Percentiles rank a stretch among this genome's conserved stretches.
Conservation (phyloP, 2,329 filamentous ascomycete species). For the Sphaceloma murrayae region DNA sequence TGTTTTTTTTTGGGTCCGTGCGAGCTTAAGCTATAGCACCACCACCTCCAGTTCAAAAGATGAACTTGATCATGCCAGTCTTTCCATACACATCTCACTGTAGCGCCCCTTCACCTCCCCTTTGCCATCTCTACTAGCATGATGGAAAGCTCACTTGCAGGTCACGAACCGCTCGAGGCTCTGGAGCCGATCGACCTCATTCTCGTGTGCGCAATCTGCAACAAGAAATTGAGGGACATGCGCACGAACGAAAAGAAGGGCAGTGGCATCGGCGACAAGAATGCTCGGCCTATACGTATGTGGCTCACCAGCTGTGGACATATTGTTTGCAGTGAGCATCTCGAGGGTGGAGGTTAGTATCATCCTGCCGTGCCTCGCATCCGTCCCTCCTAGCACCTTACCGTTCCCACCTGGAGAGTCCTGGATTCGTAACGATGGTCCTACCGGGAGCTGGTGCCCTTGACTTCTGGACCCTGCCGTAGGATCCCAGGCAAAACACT, state of each 20-base stretch:
- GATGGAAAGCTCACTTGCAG: not conserved
- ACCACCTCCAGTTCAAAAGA: too few species aligned
- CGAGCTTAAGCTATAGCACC: too few species aligned
- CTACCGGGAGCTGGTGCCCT: too few species aligned
- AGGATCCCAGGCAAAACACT: too few species aligned
- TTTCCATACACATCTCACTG: too few species aligned
- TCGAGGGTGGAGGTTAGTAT: slow-evolving; percentile 40
- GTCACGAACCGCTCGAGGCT: not conserved
- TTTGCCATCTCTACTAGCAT: not conserved
- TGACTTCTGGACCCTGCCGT: too few species aligned
- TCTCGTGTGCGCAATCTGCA: slow-evolving; percentile 42
- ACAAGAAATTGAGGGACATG: slow-evolving; percentile 37
- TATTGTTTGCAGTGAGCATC: slow-evolving; percentile 40
- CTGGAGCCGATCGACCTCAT: slow-evolving; percentile 35
- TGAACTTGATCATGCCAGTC: too few species aligned
- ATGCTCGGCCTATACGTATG: slow-evolving; percentile 23
- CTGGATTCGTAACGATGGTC: too few species aligned
- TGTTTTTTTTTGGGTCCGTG: too few species aligned
- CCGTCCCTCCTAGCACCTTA: too few species aligned
- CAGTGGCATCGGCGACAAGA: slow-evolving; percentile 34
- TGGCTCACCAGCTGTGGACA: slow-evolving; percentile 43
- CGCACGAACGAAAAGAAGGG: slow-evolving; percentile 29
- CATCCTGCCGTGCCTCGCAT: not conserved
- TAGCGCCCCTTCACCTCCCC: too few species aligned
- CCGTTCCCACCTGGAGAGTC: too few species aligned